These are phyloP conservation scores for Magnusiomyces clavatus DNA, from an alignment of 1,139 yeast species.

Conservation along the genomic window DNA sequence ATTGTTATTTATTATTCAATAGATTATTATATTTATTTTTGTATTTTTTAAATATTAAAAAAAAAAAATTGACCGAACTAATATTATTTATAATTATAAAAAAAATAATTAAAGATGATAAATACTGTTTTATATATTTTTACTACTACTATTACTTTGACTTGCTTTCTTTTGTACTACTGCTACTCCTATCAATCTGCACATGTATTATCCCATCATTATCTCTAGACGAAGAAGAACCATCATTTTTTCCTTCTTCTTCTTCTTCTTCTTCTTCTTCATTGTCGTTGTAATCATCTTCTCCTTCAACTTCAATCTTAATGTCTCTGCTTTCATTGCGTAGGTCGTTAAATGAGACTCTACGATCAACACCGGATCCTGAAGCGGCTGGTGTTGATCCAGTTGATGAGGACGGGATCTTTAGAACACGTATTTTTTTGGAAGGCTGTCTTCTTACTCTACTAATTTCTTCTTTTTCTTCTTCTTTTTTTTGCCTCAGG, in stretches of 20 bases:
- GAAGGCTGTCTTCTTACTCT: neutral
- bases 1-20: no score
- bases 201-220: no score
- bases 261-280: neutral
- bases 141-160: no score
- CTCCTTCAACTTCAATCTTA: neutral
- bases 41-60: no score
- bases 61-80: no score
- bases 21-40: no score
- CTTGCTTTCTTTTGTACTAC: no score
- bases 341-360: neutral
- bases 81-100: no score
- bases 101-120: no score
- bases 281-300: neutral
- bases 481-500: neutral
- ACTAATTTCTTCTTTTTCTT: neutral
- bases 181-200: no score
- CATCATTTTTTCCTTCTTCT: neutral
- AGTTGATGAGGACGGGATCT: neutral
- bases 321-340: neutral
- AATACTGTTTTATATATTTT: no score
- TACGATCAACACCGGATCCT: neutral
- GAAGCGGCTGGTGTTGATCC: neutral
- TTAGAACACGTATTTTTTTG: no score
- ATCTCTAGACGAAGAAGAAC: neutral